Evolutionary conservation across 352 stramenopile genomes (phyloP).

Genomic region (Pythium scleroteichum): DNA sequence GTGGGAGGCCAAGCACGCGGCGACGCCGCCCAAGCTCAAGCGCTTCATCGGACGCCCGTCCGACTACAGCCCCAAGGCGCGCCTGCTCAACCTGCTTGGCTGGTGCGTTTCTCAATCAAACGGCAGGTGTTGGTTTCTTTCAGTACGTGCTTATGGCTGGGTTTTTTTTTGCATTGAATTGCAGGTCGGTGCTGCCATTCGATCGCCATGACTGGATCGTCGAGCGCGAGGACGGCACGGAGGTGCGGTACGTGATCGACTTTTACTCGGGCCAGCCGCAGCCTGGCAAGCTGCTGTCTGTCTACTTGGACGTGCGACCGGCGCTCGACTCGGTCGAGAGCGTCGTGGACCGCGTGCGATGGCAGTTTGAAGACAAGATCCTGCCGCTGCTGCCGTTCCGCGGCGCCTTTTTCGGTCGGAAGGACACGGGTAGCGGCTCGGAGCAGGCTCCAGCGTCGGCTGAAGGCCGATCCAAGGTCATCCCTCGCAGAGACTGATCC

Average conservation of each 20-base stretch:
- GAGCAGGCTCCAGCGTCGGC: slow-evolving; percentile 10
- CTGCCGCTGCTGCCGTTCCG: slow-evolving; percentile 69
- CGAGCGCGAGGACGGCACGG: slow-evolving; percentile 80
- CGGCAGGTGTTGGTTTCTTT: too few species aligned
- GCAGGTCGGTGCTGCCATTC: slow-evolving; percentile 92
- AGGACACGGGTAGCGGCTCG: neutral
- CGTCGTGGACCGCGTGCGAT: slow-evolving; percentile 73
- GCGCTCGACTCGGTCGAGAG: slow-evolving; percentile 91
- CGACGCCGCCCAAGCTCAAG: slow-evolving; percentile 84
- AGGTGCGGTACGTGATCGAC: slow-evolving; percentile 98
- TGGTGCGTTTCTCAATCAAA: slow-evolving; percentile 52
- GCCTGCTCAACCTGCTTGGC: slow-evolving; percentile 83
- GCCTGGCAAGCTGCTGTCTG: slow-evolving; percentile 79
- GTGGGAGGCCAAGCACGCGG: slow-evolving; percentile 79
- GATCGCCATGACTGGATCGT: slow-evolving; percentile 99
- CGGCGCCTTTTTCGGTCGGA: slow-evolving; percentile 44
- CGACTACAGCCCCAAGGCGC: slow-evolving; percentile 94
- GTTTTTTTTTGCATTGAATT: neutral
- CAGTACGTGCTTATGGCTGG: too few species aligned
- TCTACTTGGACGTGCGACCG: slow-evolving; percentile 97
- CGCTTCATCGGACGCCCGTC: slow-evolving; percentile 95
- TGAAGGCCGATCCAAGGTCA: slow-evolving; percentile 35
- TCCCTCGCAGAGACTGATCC: slow-evolving; percentile 24
- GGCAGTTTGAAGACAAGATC: slow-evolving; percentile 82
- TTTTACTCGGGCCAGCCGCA: slow-evolving; percentile 96